These are phyloP conservation scores for Erigeron canadensis DNA, from an alignment of 129 eudicot genomes.

Conservation along the genomic window DNA sequence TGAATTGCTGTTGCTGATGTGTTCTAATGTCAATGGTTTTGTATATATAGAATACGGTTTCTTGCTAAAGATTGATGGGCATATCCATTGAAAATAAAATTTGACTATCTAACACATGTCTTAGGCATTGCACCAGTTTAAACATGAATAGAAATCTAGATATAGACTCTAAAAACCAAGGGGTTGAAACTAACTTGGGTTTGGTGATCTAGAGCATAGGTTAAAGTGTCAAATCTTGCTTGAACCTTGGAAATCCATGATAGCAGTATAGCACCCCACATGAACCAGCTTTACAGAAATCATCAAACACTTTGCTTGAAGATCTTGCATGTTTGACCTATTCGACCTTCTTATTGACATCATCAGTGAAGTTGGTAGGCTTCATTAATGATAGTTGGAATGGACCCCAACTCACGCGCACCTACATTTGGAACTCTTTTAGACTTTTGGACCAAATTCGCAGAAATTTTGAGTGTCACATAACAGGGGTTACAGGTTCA, in stretches of 20 bases:
- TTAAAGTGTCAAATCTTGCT: too few relatives aligned
- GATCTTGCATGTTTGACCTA: too few relatives aligned
- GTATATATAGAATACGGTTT: neutral
- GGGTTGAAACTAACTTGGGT: too few relatives aligned
- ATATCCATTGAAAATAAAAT: neutral
- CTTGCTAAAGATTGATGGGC: neutral
- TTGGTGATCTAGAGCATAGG: too few relatives aligned
- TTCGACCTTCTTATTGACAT: neutral
- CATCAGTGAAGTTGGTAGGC: neutral
- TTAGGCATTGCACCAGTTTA: neutral
- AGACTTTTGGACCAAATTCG: neutral
- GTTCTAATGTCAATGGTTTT: neutral
- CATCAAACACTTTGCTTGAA: too few relatives aligned
- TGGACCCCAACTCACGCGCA: neutral
- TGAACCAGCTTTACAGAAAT: too few relatives aligned
- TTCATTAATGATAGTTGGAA: neutral
- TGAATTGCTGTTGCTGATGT: neutral
- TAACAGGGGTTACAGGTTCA: neutral
- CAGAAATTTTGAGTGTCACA: neutral
- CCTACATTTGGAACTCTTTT: neutral
- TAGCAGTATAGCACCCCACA: too few relatives aligned
- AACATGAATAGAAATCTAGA: too few relatives aligned
- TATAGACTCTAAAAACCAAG: too few relatives aligned
- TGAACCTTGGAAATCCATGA: too few relatives aligned
- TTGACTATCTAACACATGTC: neutral